Percentiles rank a stretch among this genome's conserved stretches.
phyloP scores from a whole-genome alignment of 2,329 filamentous ascomycete species.

The Aspergillus carbonarius region DNA sequence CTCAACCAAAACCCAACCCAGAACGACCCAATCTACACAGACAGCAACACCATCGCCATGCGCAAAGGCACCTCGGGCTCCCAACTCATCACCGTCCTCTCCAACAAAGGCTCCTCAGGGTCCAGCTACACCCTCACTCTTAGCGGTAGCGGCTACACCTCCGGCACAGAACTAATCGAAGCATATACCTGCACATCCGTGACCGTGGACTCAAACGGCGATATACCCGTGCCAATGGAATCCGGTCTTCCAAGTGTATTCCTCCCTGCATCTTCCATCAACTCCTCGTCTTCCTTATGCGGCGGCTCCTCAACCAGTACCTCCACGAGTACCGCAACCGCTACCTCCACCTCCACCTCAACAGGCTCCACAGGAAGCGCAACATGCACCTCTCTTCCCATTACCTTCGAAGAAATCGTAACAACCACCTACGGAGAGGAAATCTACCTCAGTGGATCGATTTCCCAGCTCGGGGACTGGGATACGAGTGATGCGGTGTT shows the following conservation, averaged over 20 bases:
- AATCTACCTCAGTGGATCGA: conserved; percentile 64
- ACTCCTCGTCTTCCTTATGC: conserved; percentile 12
- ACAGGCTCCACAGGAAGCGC: conserved; percentile 17
- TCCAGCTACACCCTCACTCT: conserved; percentile 28
- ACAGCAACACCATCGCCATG: conserved; percentile 46
- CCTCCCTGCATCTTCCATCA: conserved; percentile 16
- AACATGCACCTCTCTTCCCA: conserved; percentile 48
- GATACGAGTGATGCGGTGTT: conserved; percentile 54
- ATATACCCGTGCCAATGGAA: conserved; percentile 45
- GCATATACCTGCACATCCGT: conserved; percentile 42
- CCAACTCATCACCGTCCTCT: conserved; percentile 43
- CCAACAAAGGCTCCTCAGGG: conserved; percentile 38
- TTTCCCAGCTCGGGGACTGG: conserved; percentile 63
- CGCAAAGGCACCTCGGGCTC: conserved; percentile 43
- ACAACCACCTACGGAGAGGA: conserved; percentile 62
- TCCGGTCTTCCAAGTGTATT: conserved; percentile 45
- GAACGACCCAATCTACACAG: conserved; percentile 46
- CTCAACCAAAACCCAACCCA: too few relatives aligned
- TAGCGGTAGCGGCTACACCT: conserved; percentile 21
- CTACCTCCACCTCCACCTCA: conserved; percentile 2
- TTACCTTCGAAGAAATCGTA: conserved; percentile 63
- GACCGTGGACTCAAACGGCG: conserved; percentile 45
- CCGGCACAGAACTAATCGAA: conserved; percentile 28
- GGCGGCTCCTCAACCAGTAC: conserved; percentile 7
- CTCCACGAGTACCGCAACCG: conserved; percentile 2